Evolutionary conservation across 495 filamentous ascomycete species (phyloP).

Genomic region (Lepraria neglecta): DNA sequence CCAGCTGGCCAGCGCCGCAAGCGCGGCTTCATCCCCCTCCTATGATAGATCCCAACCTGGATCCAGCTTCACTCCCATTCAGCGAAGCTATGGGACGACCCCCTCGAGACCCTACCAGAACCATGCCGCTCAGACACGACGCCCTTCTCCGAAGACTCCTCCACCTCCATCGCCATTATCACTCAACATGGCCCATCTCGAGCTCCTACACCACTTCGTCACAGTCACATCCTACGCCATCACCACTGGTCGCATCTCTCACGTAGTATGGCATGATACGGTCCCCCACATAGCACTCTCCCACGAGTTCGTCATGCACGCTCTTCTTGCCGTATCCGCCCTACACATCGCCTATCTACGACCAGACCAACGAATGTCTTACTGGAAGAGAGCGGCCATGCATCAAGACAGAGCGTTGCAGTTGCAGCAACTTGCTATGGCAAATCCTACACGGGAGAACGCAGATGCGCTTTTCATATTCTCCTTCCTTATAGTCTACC

Average conservation of each 20-base stretch:
- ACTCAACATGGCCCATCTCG: slow-evolving; percentile 32
- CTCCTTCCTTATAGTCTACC: slow-evolving; percentile 41
- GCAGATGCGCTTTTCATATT: slow-evolving; percentile 43
- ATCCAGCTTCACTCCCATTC: background rate
- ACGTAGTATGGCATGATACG: slow-evolving; percentile 36
- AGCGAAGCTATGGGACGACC: background rate
- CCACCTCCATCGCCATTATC: slow-evolving; percentile 26
- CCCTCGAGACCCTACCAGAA: background rate
- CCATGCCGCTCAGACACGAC: background rate
- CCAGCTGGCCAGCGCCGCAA: slow-evolving; percentile 21
- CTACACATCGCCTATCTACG: slow-evolving; percentile 38
- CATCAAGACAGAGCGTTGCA: slow-evolving; percentile 39
- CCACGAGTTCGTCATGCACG: slow-evolving; percentile 41
- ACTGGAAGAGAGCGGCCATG: slow-evolving; percentile 33
- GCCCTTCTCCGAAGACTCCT: background rate
- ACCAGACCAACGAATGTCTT: slow-evolving; percentile 28
- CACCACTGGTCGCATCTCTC: slow-evolving; percentile 23
- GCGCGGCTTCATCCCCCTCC: slow-evolving; percentile 17
- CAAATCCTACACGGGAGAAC: slow-evolving; percentile 32
- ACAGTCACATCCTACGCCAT: slow-evolving; percentile 33
- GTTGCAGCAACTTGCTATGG: slow-evolving; percentile 33
- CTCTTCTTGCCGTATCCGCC: slow-evolving; percentile 40
- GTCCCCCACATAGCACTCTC: slow-evolving; percentile 40
- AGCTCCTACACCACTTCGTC: slow-evolving; percentile 38
- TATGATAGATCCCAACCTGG: background rate